Base-by-base conservation (phyloP, 805 yeast species). In the Komagataella populi region DNA sequence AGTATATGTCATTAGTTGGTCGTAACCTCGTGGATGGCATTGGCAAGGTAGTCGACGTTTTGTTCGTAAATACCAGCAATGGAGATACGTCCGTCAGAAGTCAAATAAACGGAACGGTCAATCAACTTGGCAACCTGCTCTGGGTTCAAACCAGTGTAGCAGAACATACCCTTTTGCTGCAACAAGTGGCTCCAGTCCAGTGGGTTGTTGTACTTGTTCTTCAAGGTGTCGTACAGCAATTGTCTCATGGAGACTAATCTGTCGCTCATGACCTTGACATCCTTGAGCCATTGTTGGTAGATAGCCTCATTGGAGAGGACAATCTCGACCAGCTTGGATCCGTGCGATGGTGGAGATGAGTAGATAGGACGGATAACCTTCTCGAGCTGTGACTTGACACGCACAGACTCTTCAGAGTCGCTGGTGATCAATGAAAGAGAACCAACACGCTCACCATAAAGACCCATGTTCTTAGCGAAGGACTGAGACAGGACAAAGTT, bases 141-240 rank as follows among this genome's bases (percentile, higher is more conserved):
- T 47, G 78, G 71, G 36, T 68, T 64, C 55, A 91, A 75, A 6
- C 96, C 96, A 43, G 97, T 90, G 73, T 77, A 91, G 60, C 91
- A 87, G 70, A 91, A 91, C 98, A 91, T 91, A 60, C 99, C 99
- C 65, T 91, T 84, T 69, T 91, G 98, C 63, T 82, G 77, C 52
- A 85, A 72, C 60, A 91, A 75, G 63, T 87, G 96, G 51, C 83
- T 84, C 98, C 98, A 91, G 65, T 80, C 73, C 58, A 83, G 63
- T 69, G 73, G 63, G 80, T 70, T 63, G 72, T 80, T 54, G 68
- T 72, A 55, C 52, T 63, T 71, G 72, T 81, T 56, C 47, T 57
- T 59, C 60, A 88, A 76, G 55, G 78, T 73, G 51, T 77, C 74
- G 66, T 78, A 78, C 63, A 91, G 74, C 54, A 76, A 67, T 51